Percentiles rank a stretch among this genome's conserved stretches.
phyloP scores from a whole-genome alignment of 2,329 filamentous ascomycete genomes.

The Talaromyces sp. region DNA sequence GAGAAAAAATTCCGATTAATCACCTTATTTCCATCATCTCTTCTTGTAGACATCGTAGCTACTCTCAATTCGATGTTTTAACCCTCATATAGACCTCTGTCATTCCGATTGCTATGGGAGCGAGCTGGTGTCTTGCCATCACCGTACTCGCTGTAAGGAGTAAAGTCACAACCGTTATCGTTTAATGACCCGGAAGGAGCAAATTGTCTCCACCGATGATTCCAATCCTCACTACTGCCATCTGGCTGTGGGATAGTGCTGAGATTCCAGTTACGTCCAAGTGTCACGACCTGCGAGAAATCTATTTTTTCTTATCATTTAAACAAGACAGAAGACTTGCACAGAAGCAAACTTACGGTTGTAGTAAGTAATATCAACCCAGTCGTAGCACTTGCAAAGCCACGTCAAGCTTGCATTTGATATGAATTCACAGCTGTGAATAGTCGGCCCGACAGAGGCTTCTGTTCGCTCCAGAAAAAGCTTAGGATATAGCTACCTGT shows the following conservation, averaged over 20 bases:
- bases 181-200: background rate
- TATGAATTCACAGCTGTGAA: too few species aligned
- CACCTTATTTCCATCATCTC: background rate
- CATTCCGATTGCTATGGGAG: background rate
- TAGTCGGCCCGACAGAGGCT: too few species aligned
- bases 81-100: background rate
- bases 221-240: background rate
- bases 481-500: too few species aligned
- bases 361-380: slow-evolving; percentile 19
- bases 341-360: slow-evolving; percentile 16
- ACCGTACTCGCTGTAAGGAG: slow-evolving; percentile 8
- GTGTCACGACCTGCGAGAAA: slow-evolving; percentile 4
- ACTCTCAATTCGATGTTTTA: background rate
- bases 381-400: slow-evolving; percentile 14
- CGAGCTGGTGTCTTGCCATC: slow-evolving; percentile 8
- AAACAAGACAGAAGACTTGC: too few species aligned
- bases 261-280: slow-evolving; percentile 10
- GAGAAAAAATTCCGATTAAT: background rate
- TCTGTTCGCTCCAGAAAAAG: too few species aligned
- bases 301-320: background rate
- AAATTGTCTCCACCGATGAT: slow-evolving; percentile 8
- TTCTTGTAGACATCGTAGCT: background rate
- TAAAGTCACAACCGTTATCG: slow-evolving; percentile 3
- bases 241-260: background rate
- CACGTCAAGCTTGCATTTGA: too few species aligned